phyloP scores from a whole-genome alignment of 2,329 filamentous ascomycete genomes.

The Alternaria sp. region DNA sequence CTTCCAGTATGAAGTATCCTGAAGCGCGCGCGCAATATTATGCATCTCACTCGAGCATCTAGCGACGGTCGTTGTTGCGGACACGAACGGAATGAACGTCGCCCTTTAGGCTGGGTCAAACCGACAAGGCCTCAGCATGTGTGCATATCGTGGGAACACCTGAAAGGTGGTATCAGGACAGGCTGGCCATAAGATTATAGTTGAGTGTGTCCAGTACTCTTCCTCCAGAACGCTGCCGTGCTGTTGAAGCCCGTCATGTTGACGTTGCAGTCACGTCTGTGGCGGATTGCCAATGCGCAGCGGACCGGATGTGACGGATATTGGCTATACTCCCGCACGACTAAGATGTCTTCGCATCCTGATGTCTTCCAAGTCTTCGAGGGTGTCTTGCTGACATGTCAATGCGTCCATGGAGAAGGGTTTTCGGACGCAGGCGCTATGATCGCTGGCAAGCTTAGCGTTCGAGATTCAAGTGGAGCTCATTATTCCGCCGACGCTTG shows the following conservation, averaged over 20 bases:
- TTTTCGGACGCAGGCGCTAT: not conserved
- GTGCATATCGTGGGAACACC: not conserved
- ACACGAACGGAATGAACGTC: not conserved
- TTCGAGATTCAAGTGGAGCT: slow-evolving; percentile 1
- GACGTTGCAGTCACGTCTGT: not conserved
- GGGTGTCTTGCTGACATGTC: not conserved
- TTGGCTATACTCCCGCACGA: not conserved
- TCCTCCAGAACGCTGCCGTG: not conserved
- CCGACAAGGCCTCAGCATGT: not conserved
- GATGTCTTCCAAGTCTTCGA: not conserved
- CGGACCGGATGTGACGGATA: not conserved
- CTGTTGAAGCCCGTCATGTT: not conserved
- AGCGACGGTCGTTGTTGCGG: not conserved
- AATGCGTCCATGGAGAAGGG: not conserved
- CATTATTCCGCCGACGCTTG: slow-evolving; percentile 4
- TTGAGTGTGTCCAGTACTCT: not conserved
- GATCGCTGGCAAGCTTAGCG: slow-evolving; percentile 1
- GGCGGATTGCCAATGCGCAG: not conserved
- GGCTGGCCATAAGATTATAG: not conserved
- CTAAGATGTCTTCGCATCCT: not conserved
- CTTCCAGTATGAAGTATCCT: not conserved
- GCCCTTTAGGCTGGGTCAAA: not conserved
- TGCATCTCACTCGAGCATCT: not conserved
- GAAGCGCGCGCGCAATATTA: not conserved
- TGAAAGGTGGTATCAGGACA: no score